Conservation (phyloP, 768 basidiomycete species). For the Dioszegia hungarica region DNA sequence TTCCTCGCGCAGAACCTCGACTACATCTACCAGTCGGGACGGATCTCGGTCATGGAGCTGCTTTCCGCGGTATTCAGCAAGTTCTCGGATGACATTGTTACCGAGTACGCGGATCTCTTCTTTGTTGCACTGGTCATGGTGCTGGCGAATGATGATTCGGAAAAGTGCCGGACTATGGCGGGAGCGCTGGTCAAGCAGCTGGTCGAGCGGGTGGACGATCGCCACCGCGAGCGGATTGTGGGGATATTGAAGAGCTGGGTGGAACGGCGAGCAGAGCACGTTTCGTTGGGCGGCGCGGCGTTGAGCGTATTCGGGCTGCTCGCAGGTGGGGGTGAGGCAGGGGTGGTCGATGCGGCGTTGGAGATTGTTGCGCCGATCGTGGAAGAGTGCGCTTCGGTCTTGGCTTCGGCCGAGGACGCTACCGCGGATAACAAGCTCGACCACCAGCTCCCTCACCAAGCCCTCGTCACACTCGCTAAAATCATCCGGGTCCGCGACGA, state of each 20-base stretch:
- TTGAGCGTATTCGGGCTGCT: conserved; percentile 77
- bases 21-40: conserved; percentile 83
- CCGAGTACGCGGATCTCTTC: conserved; percentile 77
- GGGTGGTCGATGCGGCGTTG: conserved; percentile 10
- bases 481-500: conserved; percentile 44
- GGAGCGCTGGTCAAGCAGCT: conserved; percentile 74
- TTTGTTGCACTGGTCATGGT: conserved; percentile 90
- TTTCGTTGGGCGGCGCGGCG: conserved; percentile 65
- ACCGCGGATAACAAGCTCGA: conserved; percentile 54
- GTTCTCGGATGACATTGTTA: conserved; percentile 63
- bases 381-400: conserved; percentile 45
- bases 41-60: conserved; percentile 88
- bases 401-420: conserved; percentile 54
- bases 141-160: conserved; percentile 86
- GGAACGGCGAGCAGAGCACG: conserved; percentile 58
- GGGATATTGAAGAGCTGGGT: conserved; percentile 74
- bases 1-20: conserved; percentile 89
- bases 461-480: conserved; percentile 64
- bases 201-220: conserved; percentile 63
- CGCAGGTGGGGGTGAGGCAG: conserved; percentile 1
- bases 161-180: conserved; percentile 83
- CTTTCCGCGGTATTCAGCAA: conserved; percentile 78
- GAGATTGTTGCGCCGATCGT: conserved; percentile 48
- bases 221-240: conserved; percentile 58
- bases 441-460: conserved; percentile 81